Evolutionary conservation across 1,284 basidiomycete species (phyloP), one percentile per base, ranked within the genome.

Genomic region (Exobasidium cylindrosporum): DNA sequence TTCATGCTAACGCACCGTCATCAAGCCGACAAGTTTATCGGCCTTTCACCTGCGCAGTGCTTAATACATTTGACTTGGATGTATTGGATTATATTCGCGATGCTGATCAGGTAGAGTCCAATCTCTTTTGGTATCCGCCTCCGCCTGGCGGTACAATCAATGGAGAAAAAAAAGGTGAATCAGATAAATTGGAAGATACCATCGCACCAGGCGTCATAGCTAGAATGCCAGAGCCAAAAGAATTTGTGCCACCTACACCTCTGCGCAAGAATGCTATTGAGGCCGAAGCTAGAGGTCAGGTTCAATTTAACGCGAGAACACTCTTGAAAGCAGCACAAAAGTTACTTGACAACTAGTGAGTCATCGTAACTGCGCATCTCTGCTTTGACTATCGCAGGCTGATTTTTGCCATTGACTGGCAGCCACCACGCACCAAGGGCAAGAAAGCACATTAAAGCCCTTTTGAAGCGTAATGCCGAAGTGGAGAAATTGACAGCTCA

Each of bases 51-150:
- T 62, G 68, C 49, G 74, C 74, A 30, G 65, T 76, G 44, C 63
- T 78, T 58, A 76, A 77, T 49, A 66, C 71, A 35, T 61, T 64
- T 35, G 53, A 63, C 2, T 57, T 72, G 44, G 73, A 76, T 28
- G 71, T 78, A 52, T 56, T 72, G 29, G 68, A 69, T 46, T 74
- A 71, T 70, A 78, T 78, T 40, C 68, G 76, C 44, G 76, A 78
- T 46, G 72, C 75, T 40, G 75, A 78, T 46, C 67, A 66, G 32
- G 63, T 73, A 10, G 76, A 78, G 44, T 68, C 69, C 11, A 69
- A 59, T 29, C 62, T 78, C 31, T 77, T 77, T 58, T 68, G 64
- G 64, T 70, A 74, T 54, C 70, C 72, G 4, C 66, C 70, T 26
- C 52, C 58, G 26, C 1, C 30, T n/a, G 54, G 35, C 2, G 21